These are phyloP conservation scores for Globisporangium rhizosaccharum DNA, from an alignment of 352 stramenopile species.

Conservation along the genomic window DNA sequence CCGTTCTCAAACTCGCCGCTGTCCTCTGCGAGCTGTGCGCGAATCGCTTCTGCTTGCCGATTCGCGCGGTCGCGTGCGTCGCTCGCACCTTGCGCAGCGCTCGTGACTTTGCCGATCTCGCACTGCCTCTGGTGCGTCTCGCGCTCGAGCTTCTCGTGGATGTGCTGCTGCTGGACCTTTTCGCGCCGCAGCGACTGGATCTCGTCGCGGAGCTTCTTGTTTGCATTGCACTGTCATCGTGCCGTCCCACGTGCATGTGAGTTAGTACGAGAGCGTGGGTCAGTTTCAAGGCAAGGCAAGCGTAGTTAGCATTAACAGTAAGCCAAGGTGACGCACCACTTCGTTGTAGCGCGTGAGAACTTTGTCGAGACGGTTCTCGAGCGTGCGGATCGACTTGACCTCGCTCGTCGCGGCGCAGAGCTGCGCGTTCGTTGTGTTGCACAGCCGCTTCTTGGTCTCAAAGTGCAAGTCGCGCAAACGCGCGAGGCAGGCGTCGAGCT, in stretches of 20 bases:
- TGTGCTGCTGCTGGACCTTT: slow-evolving; percentile 70
- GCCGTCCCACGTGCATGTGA: neutral
- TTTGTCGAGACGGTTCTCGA: slow-evolving; percentile 82
- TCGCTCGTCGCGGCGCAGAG: slow-evolving; percentile 40
- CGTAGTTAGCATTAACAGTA: neutral
- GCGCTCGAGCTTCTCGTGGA: slow-evolving; percentile 74
- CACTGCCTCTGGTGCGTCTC: slow-evolving; percentile 83
- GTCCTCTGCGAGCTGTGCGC: slow-evolving; percentile 73
- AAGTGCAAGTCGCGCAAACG: slow-evolving; percentile 37
- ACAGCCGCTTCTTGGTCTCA: slow-evolving; percentile 48
- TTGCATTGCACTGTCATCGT: slow-evolving; percentile 46
- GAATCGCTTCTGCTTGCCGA: slow-evolving; percentile 70
- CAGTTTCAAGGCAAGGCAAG: neutral
- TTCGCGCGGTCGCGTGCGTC: slow-evolving; percentile 83
- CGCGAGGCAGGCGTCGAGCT: slow-evolving; percentile 39
- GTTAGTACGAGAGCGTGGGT: neutral
- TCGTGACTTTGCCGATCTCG: slow-evolving; percentile 72
- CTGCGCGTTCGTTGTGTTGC: slow-evolving; percentile 39
- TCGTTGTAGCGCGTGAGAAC: slow-evolving; percentile 84
- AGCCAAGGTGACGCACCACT: slow-evolving; percentile 24
- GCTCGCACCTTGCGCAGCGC: slow-evolving; percentile 74
- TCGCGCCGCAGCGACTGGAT: slow-evolving; percentile 76
- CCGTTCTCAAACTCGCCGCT: slow-evolving; percentile 79
- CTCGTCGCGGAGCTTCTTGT: slow-evolving; percentile 75
- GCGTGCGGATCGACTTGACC: slow-evolving; percentile 58